Conservation (phyloP, 768 basidiomycete genomes). For the Gymnopilus junonius region DNA sequence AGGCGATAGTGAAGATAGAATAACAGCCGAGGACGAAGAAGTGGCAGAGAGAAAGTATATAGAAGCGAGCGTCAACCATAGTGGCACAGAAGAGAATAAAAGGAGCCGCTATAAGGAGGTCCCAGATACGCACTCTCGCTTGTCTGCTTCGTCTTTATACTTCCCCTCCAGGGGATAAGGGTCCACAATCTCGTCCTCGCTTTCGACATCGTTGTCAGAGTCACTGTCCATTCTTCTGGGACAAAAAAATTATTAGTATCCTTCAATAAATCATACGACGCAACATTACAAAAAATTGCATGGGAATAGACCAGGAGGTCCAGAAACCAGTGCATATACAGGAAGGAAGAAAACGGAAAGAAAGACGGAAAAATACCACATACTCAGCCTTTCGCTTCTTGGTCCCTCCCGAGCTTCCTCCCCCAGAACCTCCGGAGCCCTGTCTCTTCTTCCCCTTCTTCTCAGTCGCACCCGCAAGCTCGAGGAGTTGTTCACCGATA, state of each 20-base stretch:
- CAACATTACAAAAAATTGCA: background rate
- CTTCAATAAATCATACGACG: background rate
- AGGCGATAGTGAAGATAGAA: slow-evolving; percentile 14
- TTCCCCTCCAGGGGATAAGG: slow-evolving; percentile 93
- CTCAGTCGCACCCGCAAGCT: slow-evolving; percentile 73
- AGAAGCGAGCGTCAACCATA: slow-evolving; percentile 6
- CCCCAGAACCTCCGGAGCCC: slow-evolving; percentile 17
- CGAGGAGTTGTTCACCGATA: slow-evolving; percentile 77
- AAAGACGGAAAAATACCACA: slow-evolving; percentile 33
- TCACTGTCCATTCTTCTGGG: slow-evolving; percentile 44
- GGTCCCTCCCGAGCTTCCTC: slow-evolving; percentile 1
- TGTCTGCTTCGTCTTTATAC: slow-evolving; percentile 85
- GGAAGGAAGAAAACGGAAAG: background rate
- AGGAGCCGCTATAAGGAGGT: background rate
- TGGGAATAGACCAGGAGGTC: slow-evolving; percentile 10
- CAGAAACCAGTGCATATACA: background rate
- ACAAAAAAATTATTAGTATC: background rate
- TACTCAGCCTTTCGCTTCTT: slow-evolving; percentile 78
- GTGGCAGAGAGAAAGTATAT: background rate
- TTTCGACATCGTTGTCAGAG: slow-evolving; percentile 69
- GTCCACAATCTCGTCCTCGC: slow-evolving; percentile 51
- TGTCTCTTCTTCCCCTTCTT: slow-evolving; percentile 67
- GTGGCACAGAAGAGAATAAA: background rate
- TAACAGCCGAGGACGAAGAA: background rate
- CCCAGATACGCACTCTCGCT: slow-evolving; percentile 64